Base-by-base conservation (phyloP, 805 yeast genomes). In the Myxozyma vanderwaltii region DNA sequence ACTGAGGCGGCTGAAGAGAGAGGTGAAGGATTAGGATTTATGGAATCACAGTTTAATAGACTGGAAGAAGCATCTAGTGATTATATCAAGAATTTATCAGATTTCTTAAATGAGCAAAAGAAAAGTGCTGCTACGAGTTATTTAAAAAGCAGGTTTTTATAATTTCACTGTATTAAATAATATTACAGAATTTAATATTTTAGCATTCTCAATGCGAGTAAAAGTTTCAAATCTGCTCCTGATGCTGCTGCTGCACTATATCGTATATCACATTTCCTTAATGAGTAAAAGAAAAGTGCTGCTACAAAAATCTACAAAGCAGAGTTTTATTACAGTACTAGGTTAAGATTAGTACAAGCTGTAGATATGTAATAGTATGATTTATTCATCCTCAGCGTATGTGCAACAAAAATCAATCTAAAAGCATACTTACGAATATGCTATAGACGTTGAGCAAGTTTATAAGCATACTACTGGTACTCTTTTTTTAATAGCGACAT, bases 1-100 rank as follows among this genome's bases (percentile, higher is more conserved):
- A 29, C 31, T 6, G 54, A 64, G 6, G 57, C 50, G 7, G 62
- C 56, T 15, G 39, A 35, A 5, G 61, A 64, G 45, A 51, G 67
- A 15, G 69, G 68, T 1, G 56, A 57, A 21, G 46, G 61, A n/a
- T 19, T 64, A 8, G 61, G 65, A 41, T 54, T 45, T 48, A 47
- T 65, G 59, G 51, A 56, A 27, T 39, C 62, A 24, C 58, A 50
- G 36, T 56, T 54, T 45, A 44, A 48, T 10, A 53, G 60, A 35
- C 41, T 64, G 19, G 67, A 64, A 29, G 65, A 64, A 10, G 59
- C 62, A 5, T 53, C 64, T 7, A 49, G 40, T 46, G 67, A 64
- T 23, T 64, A 65, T 43, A 36, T 38, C 6, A 56, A 60, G 64
- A 50, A 46, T 35, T 23, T 61, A 8, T 50, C 62, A 26, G 49